phyloP scores from a whole-genome alignment of 2,329 filamentous ascomycete species.

The Leptographium lundbergii region DNA sequence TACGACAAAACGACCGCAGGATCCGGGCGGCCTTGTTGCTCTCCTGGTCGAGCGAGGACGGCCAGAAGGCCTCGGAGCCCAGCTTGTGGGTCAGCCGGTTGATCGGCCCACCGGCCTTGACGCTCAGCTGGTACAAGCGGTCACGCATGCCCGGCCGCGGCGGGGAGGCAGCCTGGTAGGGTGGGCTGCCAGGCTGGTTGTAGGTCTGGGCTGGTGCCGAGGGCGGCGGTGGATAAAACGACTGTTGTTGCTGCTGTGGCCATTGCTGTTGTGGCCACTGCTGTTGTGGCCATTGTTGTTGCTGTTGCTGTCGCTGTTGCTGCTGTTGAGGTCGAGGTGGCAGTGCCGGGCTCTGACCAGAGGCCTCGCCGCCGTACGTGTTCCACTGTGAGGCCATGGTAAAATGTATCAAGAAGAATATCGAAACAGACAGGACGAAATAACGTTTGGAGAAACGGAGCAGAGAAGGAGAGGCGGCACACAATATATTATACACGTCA shows the following conservation, averaged over 20 bases:
- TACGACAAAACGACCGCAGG: slow-evolving; percentile 65
- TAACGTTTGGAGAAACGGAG: not conserved
- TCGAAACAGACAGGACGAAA: no score
- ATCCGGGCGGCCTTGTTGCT: slow-evolving; percentile 67
- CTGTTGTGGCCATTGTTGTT: no score
- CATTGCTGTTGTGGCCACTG: no score
- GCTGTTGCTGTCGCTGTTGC: not conserved
- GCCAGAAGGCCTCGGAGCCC: slow-evolving; percentile 62
- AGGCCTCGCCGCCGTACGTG: not conserved
- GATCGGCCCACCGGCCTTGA: slow-evolving; percentile 42
- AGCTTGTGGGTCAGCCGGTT: slow-evolving; percentile 59
- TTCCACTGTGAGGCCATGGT: not conserved
- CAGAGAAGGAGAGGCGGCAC: not conserved
- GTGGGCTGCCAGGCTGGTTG: not conserved
- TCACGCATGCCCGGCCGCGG: slow-evolving; percentile 10
- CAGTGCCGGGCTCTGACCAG: not conserved
- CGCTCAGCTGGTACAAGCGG: slow-evolving; percentile 14
- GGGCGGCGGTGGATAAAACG: slow-evolving; percentile 5
- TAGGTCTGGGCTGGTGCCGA: not conserved
- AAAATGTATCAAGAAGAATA: not conserved
- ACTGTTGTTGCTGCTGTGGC: not conserved
- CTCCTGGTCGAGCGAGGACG: slow-evolving; percentile 61
- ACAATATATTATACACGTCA: not conserved
- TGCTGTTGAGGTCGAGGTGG: not conserved
- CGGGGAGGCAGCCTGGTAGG: not conserved